Evolutionary conservation across 805 yeast species (phyloP).

Genomic region (Barnettozyma botsteinii): DNA sequence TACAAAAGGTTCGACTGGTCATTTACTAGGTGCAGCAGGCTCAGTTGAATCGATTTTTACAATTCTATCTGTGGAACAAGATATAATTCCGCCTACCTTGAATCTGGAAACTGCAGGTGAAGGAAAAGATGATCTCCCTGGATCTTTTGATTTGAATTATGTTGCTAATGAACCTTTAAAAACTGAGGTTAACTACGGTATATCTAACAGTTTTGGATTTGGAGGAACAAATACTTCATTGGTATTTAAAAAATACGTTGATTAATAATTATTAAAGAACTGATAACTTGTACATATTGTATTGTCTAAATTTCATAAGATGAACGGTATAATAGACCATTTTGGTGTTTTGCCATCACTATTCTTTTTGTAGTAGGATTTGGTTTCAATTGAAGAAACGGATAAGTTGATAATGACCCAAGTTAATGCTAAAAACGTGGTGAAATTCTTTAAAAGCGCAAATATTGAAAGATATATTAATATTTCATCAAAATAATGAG

Average conservation of each 20-base stretch:
- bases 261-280: not conserved
- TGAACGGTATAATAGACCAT: constrained; percentile 35
- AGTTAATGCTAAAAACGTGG: constrained; percentile 18
- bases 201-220: constrained; percentile 92
- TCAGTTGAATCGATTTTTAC: constrained; percentile 87
- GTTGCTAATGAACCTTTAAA: constrained; percentile 42
- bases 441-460: constrained; percentile 15
- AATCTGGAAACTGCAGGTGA: constrained; percentile 56
- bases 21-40: constrained; percentile 93
- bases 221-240: constrained; percentile 93
- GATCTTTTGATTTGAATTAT: constrained; percentile 48
- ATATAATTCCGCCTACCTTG: constrained; percentile 70
- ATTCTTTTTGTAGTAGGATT: constrained; percentile 36
- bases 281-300: not conserved
- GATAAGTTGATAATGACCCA: constrained; percentile 42
- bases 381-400: constrained; percentile 50
- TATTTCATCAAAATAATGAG: constrained; percentile 69
- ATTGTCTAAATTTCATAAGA: constrained; percentile 19
- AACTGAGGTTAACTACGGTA: constrained; percentile 46
- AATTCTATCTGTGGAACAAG: constrained; percentile 52
- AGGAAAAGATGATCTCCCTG: constrained; percentile 34
- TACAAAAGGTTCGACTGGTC: constrained; percentile 91
- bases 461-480: constrained; percentile 40
- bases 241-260: constrained; percentile 37
- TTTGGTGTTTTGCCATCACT: constrained; percentile 19